Evolutionary conservation across 129 eudicot genomes (phyloP).

Genomic region (Tagetes patula): DNA sequence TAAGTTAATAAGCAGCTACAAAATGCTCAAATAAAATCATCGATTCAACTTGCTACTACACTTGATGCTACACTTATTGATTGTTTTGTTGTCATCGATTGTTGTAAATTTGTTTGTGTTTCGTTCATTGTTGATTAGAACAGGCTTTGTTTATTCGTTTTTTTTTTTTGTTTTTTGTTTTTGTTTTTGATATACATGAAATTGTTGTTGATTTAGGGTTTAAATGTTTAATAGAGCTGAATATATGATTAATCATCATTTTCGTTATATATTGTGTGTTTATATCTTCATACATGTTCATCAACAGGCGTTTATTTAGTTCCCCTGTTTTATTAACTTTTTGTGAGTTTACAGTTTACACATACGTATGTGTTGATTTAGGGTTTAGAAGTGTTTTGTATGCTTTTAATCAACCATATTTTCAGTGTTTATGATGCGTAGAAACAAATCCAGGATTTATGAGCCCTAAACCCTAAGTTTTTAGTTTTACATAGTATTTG

Average conservation of each 20-base stretch:
- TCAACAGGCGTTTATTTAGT: background rate
- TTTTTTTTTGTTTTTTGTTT: too few relatives aligned
- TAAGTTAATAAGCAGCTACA: too few relatives aligned
- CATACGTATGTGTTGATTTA: background rate
- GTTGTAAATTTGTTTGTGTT: too few relatives aligned
- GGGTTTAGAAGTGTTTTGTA: background rate
- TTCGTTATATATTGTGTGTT: background rate
- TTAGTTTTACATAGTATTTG: background rate
- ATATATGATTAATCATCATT: background rate
- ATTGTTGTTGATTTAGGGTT: background rate
- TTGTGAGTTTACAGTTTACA: background rate
- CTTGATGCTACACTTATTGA: too few relatives aligned
- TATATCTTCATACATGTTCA: background rate
- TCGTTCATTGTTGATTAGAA: too few relatives aligned
- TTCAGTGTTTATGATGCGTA: background rate
- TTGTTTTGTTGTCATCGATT: too few relatives aligned
- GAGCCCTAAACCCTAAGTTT: background rate
- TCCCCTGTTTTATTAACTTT: background rate
- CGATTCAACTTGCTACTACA: too few relatives aligned
- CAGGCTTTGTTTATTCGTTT: too few relatives aligned
- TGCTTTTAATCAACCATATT: background rate
- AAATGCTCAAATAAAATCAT: too few relatives aligned
- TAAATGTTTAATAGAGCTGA: background rate
- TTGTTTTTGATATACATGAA: too few relatives aligned
- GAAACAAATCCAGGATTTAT: background rate